Percentiles rank a stretch among this genome's conserved stretches.
phyloP scores from a whole-genome alignment of 306 rosid species.

The Ochetophila trinervis region DNA sequence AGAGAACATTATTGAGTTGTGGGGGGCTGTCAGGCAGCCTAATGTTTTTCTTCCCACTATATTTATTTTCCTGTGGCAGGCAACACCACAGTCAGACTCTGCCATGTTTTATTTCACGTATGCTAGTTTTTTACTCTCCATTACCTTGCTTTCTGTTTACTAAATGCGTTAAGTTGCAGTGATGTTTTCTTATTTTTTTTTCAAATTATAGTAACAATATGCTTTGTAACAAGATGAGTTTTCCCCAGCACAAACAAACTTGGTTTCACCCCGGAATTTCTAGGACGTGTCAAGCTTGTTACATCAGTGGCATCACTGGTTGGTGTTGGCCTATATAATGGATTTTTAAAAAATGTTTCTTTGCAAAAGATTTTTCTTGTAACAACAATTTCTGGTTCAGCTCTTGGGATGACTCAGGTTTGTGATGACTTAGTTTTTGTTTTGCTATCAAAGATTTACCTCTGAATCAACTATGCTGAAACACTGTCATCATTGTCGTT shows the following conservation, averaged over 20 bases:
- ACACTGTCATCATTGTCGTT: not conserved
- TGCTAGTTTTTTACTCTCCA: conserved; percentile 31
- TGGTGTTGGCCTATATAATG: conserved; percentile 94
- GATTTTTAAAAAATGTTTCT: conserved; percentile 80
- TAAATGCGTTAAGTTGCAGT: conserved; percentile 1
- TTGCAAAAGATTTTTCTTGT: conserved; percentile 68
- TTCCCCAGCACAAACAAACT: conserved; percentile 84
- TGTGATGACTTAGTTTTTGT: conserved; percentile 10
- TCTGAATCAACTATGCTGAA: conserved; percentile 13
- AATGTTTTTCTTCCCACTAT: conserved; percentile 77
- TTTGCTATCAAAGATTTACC: conserved; percentile 2
- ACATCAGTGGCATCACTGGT: conserved; percentile 86
- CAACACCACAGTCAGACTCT: conserved; percentile 97
- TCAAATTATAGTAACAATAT: conserved; percentile 8
- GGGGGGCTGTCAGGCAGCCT: conserved; percentile 75
- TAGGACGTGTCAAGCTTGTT: conserved; percentile 94
- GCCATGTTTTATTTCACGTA: conserved; percentile 96
- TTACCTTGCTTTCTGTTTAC: conserved; percentile 13
- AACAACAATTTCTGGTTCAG: conserved; percentile 69
- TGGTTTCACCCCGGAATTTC: conserved; percentile 85
- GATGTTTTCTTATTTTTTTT: conserved; percentile 9
- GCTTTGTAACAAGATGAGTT: conserved; percentile 16
- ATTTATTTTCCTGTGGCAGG: conserved; percentile 97
- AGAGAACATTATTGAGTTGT: conserved; percentile 59
- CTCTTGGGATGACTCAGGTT: conserved; percentile 97